Conservation (phyloP, 345 rosid species). For the Excoecaria agallocha region DNA sequence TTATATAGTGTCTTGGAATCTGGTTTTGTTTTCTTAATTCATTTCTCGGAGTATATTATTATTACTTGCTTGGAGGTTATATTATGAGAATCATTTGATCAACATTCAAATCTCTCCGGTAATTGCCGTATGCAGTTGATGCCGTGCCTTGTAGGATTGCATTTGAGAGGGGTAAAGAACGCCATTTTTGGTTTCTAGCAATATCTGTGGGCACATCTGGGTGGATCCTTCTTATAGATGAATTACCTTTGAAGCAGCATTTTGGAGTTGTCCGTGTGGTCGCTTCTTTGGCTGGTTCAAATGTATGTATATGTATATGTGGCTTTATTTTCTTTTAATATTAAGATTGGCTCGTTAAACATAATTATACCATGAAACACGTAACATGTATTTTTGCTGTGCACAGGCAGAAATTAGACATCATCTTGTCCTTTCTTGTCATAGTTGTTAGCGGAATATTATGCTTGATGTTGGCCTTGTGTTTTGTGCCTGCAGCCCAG, state of each 20-base stretch:
- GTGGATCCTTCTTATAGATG: slow-evolving; percentile 87
- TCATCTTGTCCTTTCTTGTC: too few relatives aligned
- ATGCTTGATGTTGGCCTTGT: slow-evolving; percentile 10
- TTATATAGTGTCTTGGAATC: not conserved
- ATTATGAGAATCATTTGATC: slow-evolving; percentile 6
- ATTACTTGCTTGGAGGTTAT: not conserved
- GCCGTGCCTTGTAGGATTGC: slow-evolving; percentile 89
- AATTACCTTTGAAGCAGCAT: slow-evolving; percentile 56
- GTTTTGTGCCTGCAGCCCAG: slow-evolving; percentile 51
- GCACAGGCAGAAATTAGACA: not conserved
- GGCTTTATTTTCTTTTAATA: slow-evolving; percentile 7
- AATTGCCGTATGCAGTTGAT: slow-evolving; percentile 60
- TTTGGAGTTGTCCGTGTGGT: slow-evolving; percentile 66
- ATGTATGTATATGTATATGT: slow-evolving; percentile 42
- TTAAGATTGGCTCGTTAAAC: not conserved
- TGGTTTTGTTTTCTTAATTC: not conserved
- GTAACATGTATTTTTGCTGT: not conserved
- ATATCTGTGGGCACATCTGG: slow-evolving; percentile 65
- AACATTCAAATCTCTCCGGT: slow-evolving; percentile 24
- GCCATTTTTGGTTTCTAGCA: slow-evolving; percentile 68
- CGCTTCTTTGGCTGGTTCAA: slow-evolving; percentile 86
- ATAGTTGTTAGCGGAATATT: too few relatives aligned
- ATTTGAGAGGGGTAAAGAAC: slow-evolving; percentile 93
- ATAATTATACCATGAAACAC: not conserved
- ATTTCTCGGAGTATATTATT: not conserved